Conservation (phyloP, 257 asterid genomes). For the Gardenia jasminoides region DNA sequence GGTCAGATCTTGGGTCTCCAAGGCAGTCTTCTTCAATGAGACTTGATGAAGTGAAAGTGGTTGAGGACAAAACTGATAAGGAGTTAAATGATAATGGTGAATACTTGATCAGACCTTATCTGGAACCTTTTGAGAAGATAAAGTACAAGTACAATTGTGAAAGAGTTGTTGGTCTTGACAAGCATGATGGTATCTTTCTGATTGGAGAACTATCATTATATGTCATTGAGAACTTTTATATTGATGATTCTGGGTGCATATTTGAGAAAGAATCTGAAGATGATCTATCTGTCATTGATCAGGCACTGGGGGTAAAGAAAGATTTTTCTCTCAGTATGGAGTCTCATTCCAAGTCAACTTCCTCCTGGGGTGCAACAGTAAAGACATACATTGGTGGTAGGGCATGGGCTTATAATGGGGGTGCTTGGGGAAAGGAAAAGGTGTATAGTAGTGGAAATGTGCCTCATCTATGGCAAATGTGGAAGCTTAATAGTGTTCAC, state of each 20-base stretch:
- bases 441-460: slow-evolving; percentile 67
- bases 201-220: slow-evolving; percentile 88
- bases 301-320: slow-evolving; percentile 95
- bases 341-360: slow-evolving; percentile 75
- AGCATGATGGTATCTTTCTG: slow-evolving; percentile 92
- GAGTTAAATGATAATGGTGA: slow-evolving; percentile 93
- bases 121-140: slow-evolving; percentile 82
- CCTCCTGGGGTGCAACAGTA: slow-evolving; percentile 81
- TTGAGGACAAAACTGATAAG: slow-evolving; percentile 78
- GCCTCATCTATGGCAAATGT: slow-evolving; percentile 98
- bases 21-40: slow-evolving; percentile 59
- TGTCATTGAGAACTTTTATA: slow-evolving; percentile 88
- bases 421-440: slow-evolving; percentile 99
- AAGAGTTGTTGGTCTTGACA: slow-evolving; percentile 98
- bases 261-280: slow-evolving; percentile 92
- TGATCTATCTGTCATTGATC: slow-evolving; percentile 91
- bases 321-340: slow-evolving; percentile 84
- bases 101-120: slow-evolving; percentile 89
- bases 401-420: slow-evolving; percentile 99
- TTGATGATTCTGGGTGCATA: slow-evolving; percentile 90
- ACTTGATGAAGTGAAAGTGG: slow-evolving; percentile 60
- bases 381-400: slow-evolving; percentile 81
- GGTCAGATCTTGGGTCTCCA: slow-evolving; percentile 79
- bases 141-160: slow-evolving; percentile 92
- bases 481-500: slow-evolving; percentile 98